Evolutionary conservation across 768 basidiomycete genomes (phyloP), one percentile per base, ranked within the genome.

Genomic region (Daedalea quercina): DNA sequence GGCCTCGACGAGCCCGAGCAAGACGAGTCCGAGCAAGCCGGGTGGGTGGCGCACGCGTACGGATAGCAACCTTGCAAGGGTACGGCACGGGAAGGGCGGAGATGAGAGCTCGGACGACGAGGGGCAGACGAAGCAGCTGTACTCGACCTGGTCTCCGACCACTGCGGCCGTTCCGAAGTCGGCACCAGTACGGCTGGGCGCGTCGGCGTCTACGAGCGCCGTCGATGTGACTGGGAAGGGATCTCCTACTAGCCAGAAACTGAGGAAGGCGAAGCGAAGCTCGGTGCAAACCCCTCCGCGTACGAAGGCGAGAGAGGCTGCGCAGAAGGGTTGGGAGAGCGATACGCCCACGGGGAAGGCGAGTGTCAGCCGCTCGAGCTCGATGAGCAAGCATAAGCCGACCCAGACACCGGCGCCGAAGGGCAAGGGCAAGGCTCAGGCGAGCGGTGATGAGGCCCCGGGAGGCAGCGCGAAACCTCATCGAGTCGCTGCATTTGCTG

Each of bases 11-110:
- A 53, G 41, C 19, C 31, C 24, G n/a, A 22, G 34, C 22, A 19
- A 51, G 42, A 48, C 44, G 15, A 31, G 25, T 33, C 51, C 50
- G 37, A 52, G 53, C 15, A 23, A 47, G 15, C 47, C 52, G 46
- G 26, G 52, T 1, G 54, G 63, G 24, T 74, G 73, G 73, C 63
- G 64, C 22, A 72, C 69, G 43, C 64, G 73, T 12, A 74, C 71
- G 6, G 70, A 70, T 57, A 58, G 54, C 46, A 69, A 73, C 57
- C 50, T 73, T 11, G 47, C 60, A 28, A 44, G 49, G 1, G 55
- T 47, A 15, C 59, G 60, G 24, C 54, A 54, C 34, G 58, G 37
- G 4, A 40, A 40, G 15, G 37, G 37, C 37, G 28, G 58, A 1
- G 62, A 56, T 20, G 64, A 65, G 44, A 67, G 61, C 40, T 64